Base-by-base conservation (phyloP, 176 grass and related monocot genomes). In the Rhynchospora breviuscula region DNA sequence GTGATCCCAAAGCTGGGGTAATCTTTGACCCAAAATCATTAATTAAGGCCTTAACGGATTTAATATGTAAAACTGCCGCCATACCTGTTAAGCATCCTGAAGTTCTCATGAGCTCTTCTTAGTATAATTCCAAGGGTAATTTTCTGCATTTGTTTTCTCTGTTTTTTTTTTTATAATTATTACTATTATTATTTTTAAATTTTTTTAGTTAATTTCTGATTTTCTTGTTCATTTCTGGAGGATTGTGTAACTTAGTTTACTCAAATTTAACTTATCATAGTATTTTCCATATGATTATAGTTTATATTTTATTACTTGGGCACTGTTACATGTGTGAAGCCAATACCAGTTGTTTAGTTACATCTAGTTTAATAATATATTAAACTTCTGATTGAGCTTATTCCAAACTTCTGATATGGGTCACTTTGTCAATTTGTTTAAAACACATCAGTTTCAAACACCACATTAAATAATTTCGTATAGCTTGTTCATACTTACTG, bases 1-100 rank as follows among this genome's bases (percentile, higher is more conserved):
- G 19, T 21, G 92, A 92, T 15, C 45, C 65, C 3, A 94, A 94
- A 80, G 85, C 84, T 15, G 94, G 87, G 12, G n/a, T 84, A 7
- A 79, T 94, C 45, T 97, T 94, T 88, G 92, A 92, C 19, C 84
- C 94, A 2, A 84, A 26, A 67, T 92, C 92, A 1, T 64, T 94
- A 75, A 97, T 94, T 87, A 90, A 89, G 86, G 85, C 87, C 31
- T 66, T 97, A 84, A 90, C 88, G 8, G 59, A 35, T 88, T 81
- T 94, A 73, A 92, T 94, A 79, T 82, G 51, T 15, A 79, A 88
- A 47, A 75, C 58, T 4, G 63, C 59, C 53, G 53, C 84, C 19
- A 26, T 18, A 43, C 1, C 69, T 68, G 7, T 84, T 7, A 21
- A 77, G 17, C 86, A 83, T 67, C 22, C 49, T 83, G 71, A 67